Percentiles rank a stretch among this genome's conserved stretches.
Conservation (phyloP, 192 early-diverging fungal species). For the Blastocladiella britannica region DNA sequence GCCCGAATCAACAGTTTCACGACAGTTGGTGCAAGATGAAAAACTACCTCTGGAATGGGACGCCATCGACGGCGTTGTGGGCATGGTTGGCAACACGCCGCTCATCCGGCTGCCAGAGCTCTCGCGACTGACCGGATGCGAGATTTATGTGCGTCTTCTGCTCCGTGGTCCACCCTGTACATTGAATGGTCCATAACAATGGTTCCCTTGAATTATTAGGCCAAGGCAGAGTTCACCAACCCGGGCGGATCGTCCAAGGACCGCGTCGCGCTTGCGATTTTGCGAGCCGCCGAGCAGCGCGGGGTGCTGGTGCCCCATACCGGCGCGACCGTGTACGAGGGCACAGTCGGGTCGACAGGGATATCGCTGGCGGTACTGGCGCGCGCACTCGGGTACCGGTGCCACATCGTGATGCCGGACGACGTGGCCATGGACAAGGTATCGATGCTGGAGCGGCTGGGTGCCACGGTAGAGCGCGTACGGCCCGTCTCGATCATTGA, state of each 20-base stretch:
- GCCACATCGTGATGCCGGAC: constrained; percentile 92
- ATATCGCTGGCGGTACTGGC: constrained; percentile 84
- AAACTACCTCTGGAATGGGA: too few species aligned
- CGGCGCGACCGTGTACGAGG: constrained; percentile 70
- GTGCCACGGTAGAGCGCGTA: constrained; percentile 79
- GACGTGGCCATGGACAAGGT: constrained; percentile 83
- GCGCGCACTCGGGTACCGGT: constrained; percentile 69
- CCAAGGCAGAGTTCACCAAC: constrained; percentile 62
- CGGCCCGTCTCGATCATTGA: constrained; percentile 80
- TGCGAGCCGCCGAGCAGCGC: constrained; percentile 48
- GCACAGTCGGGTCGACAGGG: constrained; percentile 88
- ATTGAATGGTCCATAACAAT: not conserved
- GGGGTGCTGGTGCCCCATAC: constrained; percentile 51
- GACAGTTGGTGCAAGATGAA: too few species aligned
- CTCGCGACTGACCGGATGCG: constrained; percentile 76
- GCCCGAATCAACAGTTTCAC: too few species aligned
- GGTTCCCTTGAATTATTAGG: not conserved
- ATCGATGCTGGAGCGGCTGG: constrained; percentile 53
- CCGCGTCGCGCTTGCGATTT: constrained; percentile 68
- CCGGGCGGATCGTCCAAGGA: constrained; percentile 88
- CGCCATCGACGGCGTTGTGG: constrained; percentile 55
- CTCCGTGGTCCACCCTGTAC: not conserved
- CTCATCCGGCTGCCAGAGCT: constrained; percentile 66
- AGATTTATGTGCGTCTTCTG: constrained; percentile 25
- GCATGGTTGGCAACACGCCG: constrained; percentile 78